These are phyloP conservation scores for Saxophila tyrrhenica DNA, from an alignment of 495 filamentous ascomycete genomes.

Conservation along the genomic window DNA sequence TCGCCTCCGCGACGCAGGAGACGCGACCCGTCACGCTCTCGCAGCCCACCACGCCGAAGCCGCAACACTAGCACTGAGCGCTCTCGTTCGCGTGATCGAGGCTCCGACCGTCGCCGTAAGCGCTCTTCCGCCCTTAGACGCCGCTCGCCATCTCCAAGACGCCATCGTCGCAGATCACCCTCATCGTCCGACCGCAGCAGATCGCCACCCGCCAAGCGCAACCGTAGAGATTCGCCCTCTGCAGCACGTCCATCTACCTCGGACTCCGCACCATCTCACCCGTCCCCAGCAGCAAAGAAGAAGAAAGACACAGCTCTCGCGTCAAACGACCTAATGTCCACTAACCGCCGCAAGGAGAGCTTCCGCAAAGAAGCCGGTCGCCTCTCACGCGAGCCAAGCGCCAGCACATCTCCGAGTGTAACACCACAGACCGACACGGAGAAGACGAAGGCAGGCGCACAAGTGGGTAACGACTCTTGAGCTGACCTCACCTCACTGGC, in stretches of 20 bases:
- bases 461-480: neutral
- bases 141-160: conserved; percentile 53
- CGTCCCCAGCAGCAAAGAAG: neutral
- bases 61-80: conserved; percentile 5
- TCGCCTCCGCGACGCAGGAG: conserved; percentile 13
- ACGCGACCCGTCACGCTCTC: conserved; percentile 13
- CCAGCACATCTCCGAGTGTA: neutral
- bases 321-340: conserved; percentile 11
- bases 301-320: conserved; percentile 2
- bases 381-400: conserved; percentile 8
- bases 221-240: conserved; percentile 2
- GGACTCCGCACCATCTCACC: neutral
- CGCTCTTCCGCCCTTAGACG: conserved; percentile 31
- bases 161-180: conserved; percentile 28
- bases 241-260: conserved; percentile 6
- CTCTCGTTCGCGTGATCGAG: conserved; percentile 7
- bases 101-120: conserved; percentile 4
- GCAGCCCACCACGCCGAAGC: conserved; percentile 13
- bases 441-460: neutral
- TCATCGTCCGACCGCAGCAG: conserved; percentile 20
- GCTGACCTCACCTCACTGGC: neutral
- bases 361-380: conserved; percentile 1
- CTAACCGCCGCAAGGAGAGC: neutral
- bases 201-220: conserved; percentile 35
- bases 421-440: neutral